Base-by-base conservation (phyloP, 495 filamentous ascomycete genomes). In the Annulohypoxylon nitens region DNA sequence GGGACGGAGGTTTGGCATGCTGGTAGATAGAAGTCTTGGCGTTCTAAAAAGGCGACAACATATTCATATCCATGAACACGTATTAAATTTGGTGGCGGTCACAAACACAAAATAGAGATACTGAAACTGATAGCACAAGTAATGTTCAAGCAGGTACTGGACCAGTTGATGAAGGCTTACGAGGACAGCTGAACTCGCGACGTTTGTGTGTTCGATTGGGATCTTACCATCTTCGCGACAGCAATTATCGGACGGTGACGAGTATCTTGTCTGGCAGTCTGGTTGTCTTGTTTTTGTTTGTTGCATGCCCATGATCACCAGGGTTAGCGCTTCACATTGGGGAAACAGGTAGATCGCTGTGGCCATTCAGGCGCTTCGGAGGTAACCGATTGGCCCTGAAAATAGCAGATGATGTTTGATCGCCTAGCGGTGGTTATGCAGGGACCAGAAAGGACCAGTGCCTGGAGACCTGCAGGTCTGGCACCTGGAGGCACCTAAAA, bases 371-470 rank as follows among this genome's bases (percentile, higher is more conserved):
- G 64, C 7, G 58, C 43, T 25, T 41, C 48, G 59, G 59, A 67
- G 59, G 64, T 34, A 67, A 63, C 69, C 23, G 61, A 67, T 39
- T 37, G 41, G 23, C 12, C 59, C 70, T 65, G 37, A 61, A 47
- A 64, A 58, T 60, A 62, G 48, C 25, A 48, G 62, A 57, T 58
- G 57, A n/a, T 41, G 70, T 73, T 73, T 73, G 70, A 68, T 72
- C 69, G 47, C 34, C 69, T 43, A 67, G 41, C 39, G 69, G 58
- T 55, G 9, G 47, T 37, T 39, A 71, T 71, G 69, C 69, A 57
- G 33, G 53, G 39, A 43, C 39, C 12, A 43, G 39, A 43, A 4
- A n/a, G 39, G 12, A 43, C 12, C 30, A 30, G 30, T 30, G 30
- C 30, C 30, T 30, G 30, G 3, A 30, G 30, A 30, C 30, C 30